Base-by-base conservation (phyloP, 2,329 filamentous ascomycete genomes). In the Penicillium sp. region DNA sequence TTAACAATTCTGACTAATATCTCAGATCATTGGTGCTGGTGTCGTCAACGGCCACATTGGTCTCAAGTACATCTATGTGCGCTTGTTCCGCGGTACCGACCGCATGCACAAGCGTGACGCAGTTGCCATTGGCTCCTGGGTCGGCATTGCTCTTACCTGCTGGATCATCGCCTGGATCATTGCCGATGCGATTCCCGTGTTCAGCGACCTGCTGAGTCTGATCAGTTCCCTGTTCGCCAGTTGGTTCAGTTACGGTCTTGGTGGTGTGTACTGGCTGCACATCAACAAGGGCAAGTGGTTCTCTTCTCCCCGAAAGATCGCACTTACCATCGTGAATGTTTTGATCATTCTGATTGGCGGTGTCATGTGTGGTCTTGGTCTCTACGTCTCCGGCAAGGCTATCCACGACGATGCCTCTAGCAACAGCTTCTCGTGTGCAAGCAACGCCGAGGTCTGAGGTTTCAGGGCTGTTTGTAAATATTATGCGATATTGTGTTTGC, bases 21-120 rank as follows among this genome's bases (percentile, higher is more conserved):
- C 10, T 8, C 34, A 72, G 66, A 89, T 89, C 57, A 76, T 89
- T 40, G 82, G 89, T 45, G 85, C 86, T 0, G 88, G 87, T 47
- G 85, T 89, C 6, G 85, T 90, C 55, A 87, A 88, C 65, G 85
- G 82, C 5, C 83, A 86, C 55, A 83, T 89, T 2, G 84, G 83
- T 3, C 78, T 79, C 29, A 88, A 87, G 67, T 86, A 87, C 60
- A 77, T 88, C 53, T 89, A 87, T 63, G 75, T 83, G 4, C 81
- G 86, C 21, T 65, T 86, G 6, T 88, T 87, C 75, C 76, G 79
- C 21, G 79, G 81, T 57, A 84, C 81, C 8, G 78, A 81, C 58
- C 78, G 81, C 66, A 74, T 83, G 70, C 72, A 75, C 40, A 75
- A 77, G 53, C 75, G 76, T 43, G 83, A 79, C 38, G 68, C 73